Conservation (phyloP, 1,284 basidiomycete species). For the Porodaedalea pini region DNA sequence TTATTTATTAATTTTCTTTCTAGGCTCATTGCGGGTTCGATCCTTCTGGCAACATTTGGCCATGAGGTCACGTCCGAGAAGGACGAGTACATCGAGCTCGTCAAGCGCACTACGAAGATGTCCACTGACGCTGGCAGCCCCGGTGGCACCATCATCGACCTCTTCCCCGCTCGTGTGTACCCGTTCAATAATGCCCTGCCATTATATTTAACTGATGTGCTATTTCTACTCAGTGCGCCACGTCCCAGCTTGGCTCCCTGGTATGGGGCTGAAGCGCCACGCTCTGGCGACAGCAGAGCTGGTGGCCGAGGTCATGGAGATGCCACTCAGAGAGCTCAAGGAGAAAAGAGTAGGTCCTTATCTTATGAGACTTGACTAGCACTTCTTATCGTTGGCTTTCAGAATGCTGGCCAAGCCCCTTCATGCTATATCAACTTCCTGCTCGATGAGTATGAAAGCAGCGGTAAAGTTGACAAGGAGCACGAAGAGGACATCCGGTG, state of each 20-base stretch:
- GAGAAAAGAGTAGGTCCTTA: constrained; percentile 12
- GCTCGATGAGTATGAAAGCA: constrained; percentile 18
- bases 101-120: constrained; percentile 12
- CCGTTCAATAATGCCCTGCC: background rate
- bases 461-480: constrained; percentile 4
- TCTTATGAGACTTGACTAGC: background rate
- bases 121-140: constrained; percentile 9
- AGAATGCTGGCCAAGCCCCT: constrained; percentile 4
- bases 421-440: constrained; percentile 12
- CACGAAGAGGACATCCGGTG: constrained; percentile 18
- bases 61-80: constrained; percentile 11
- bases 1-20: background rate
- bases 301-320: constrained; percentile 14
- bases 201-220: background rate
- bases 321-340: constrained; percentile 16
- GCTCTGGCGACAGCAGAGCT: constrained; percentile 2
- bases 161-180: constrained; percentile 17
- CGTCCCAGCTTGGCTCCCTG: constrained; percentile 18
- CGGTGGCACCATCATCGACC: constrained; percentile 16
- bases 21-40: constrained; percentile 15
- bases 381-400: background rate
- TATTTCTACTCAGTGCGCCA: constrained; percentile 6
- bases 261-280: constrained; percentile 14
- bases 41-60: constrained; percentile 19
- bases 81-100: constrained; percentile 14